Evolutionary conservation across 177 flowering plant species (phyloP).

Genomic region (Vitis hybrid): DNA sequence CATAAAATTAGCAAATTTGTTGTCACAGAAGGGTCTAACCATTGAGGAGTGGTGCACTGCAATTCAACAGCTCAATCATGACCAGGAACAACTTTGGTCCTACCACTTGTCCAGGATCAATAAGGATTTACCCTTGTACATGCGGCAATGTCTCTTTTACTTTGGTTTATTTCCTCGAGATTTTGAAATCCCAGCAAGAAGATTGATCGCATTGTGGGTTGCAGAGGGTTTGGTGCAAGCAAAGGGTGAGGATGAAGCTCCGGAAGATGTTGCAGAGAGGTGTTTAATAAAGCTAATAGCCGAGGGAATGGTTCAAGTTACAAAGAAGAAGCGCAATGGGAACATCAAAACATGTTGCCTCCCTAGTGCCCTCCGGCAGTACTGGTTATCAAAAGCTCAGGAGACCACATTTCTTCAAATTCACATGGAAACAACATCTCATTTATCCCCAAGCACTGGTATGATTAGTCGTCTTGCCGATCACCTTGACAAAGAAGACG

Average conservation of each 20-base stretch:
- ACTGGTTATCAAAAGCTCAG: too few relatives aligned
- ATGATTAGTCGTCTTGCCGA: too few relatives aligned
- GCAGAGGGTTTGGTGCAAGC: slow-evolving; percentile 3
- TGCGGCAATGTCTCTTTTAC: background rate
- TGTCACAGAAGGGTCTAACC: too few relatives aligned
- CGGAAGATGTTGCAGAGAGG: background rate
- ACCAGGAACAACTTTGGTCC: background rate
- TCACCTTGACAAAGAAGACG: too few relatives aligned
- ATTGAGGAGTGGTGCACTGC: too few relatives aligned
- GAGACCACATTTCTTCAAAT: too few relatives aligned
- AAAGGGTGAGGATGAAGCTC: too few relatives aligned
- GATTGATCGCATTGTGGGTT: slow-evolving; percentile 3
- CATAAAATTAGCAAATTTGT: too few relatives aligned
- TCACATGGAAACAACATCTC: too few relatives aligned
- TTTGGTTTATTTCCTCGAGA: background rate
- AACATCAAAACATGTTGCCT: slow-evolving; percentile 2
- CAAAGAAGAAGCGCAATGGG: slow-evolving; percentile 3
- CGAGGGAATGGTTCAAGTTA: background rate
- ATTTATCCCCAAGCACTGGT: too few relatives aligned
- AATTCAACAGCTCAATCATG: background rate
- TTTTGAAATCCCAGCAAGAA: background rate
- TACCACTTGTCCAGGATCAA: background rate
- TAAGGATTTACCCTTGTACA: background rate
- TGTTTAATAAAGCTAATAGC: background rate
- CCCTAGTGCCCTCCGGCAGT: background rate